These are phyloP conservation scores for Sphenostylis stenocarpa DNA, from an alignment of 306 rosid species.

Conservation along the genomic window DNA sequence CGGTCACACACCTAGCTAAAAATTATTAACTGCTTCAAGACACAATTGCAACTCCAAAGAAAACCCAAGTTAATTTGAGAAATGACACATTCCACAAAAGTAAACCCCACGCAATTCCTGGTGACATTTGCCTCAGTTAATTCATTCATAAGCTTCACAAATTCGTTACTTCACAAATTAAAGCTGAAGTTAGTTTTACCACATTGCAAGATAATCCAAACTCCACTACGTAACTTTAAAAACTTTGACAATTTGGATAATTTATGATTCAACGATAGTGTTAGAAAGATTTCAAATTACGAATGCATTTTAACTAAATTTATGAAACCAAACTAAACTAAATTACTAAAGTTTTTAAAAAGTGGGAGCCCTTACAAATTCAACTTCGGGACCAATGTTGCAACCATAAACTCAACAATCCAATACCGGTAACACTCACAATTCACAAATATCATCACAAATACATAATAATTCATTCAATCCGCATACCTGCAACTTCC, in stretches of 20 bases:
- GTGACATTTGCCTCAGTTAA: background rate
- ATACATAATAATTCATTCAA: background rate
- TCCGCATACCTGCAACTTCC: conserved; percentile 59
- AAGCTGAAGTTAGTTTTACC: background rate
- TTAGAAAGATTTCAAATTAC: background rate
- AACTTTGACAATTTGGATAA: background rate
- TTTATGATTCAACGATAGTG: background rate
- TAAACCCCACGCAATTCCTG: background rate
- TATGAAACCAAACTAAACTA: background rate
- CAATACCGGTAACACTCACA: background rate
- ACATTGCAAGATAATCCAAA: background rate
- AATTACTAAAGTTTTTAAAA: background rate
- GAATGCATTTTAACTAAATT: background rate
- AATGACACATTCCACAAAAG: background rate
- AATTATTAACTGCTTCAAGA: background rate
- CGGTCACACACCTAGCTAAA: background rate
- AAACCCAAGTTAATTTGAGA: background rate
- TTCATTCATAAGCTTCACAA: background rate
- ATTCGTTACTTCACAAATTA: background rate
- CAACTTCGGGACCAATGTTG: background rate
- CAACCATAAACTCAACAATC: background rate
- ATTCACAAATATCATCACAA: background rate
- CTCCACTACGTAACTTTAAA: background rate
- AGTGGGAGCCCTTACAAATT: background rate
- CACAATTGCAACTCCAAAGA: background rate